Base-by-base conservation (phyloP, 495 filamentous ascomycete genomes). In the Hypomontagnella monticulosa region DNA sequence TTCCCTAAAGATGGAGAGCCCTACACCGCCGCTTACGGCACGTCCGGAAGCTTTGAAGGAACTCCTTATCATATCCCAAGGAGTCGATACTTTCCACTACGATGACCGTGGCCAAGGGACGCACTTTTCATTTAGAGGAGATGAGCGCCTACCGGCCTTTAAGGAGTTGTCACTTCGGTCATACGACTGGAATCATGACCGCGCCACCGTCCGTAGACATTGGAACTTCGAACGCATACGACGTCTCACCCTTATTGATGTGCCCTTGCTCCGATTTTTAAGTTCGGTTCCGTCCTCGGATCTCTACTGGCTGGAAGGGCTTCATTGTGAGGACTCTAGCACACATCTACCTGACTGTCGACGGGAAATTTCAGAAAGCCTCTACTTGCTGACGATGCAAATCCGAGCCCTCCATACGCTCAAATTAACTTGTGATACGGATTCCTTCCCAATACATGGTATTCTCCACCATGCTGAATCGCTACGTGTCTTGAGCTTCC, bases 121-220 rank as follows among this genome's bases (percentile, higher is more conserved):
- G 10, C 50, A 42, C 8, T 75, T 78, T 32, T 27, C 27, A 11
- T 75, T 78, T 8, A 41, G 49, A 4, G 61, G 10, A 3, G 48
- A 44, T 12, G 74, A 78, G 41, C 71, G 74, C 18, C 36, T 78
- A 4, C 74, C 74, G 3, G 54, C 75, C 6, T 69, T 77, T 2
- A 40, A 57, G 19, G 64, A 71, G 1, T 57, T 78, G 11, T 67
- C 14, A n/a, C 55, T 78, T 9, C 69, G 60, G 27, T 71, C 58
- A 1, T 78, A 78, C 41, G 61, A 76, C 49, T 78, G 76, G 76
- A 69, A 70, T 7, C 76, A 78, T 36, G 23, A 11, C 15, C 6
- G 33, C 0, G 57, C 48, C 6, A 61, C 20, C 0, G 73, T 73
- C 16, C 46, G 38, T 11, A 54, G 33, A 6, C 73, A 77, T 41